Percentiles rank a stretch among this genome's conserved stretches.
Conservation (phyloP, 2,329 filamentous ascomycete species). For the Diaporthe amygdali region DNA sequence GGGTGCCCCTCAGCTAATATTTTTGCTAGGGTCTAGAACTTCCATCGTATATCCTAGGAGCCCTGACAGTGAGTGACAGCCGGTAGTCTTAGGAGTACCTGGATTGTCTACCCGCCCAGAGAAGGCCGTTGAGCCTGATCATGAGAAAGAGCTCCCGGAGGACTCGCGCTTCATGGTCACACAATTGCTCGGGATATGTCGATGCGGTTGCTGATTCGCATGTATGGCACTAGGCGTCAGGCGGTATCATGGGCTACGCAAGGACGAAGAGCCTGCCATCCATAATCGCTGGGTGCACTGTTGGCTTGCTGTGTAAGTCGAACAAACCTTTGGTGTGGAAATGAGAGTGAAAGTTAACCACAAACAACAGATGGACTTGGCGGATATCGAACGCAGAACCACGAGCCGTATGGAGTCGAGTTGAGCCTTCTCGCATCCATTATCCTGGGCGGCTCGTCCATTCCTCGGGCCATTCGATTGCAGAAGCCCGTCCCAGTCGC, state of each 20-base stretch:
- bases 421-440: constrained; percentile 86
- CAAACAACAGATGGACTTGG: constrained; percentile 69
- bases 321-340: neutral
- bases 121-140: neutral
- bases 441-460: constrained; percentile 81
- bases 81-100: neutral
- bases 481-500: constrained; percentile 84
- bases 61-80: constrained; percentile 21
- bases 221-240: constrained; percentile 60
- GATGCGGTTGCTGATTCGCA: neutral
- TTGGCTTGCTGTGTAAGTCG: constrained; percentile 70
- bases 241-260: constrained; percentile 86
- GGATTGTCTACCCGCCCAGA: neutral
- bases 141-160: neutral
- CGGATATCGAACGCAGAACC: constrained; percentile 78
- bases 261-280: constrained; percentile 87
- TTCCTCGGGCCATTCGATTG: constrained; percentile 84
- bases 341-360: neutral
- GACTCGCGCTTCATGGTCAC: neutral
- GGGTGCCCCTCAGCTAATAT: constrained; percentile 2
- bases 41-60: constrained; percentile 25
- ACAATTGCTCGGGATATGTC: neutral
- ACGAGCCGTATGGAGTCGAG: constrained; percentile 83
- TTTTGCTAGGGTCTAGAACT: constrained; percentile 18
- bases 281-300: constrained; percentile 80